These are phyloP conservation scores for Quercus tomentella DNA, from an alignment of 331 rosid species.

Conservation along the genomic window DNA sequence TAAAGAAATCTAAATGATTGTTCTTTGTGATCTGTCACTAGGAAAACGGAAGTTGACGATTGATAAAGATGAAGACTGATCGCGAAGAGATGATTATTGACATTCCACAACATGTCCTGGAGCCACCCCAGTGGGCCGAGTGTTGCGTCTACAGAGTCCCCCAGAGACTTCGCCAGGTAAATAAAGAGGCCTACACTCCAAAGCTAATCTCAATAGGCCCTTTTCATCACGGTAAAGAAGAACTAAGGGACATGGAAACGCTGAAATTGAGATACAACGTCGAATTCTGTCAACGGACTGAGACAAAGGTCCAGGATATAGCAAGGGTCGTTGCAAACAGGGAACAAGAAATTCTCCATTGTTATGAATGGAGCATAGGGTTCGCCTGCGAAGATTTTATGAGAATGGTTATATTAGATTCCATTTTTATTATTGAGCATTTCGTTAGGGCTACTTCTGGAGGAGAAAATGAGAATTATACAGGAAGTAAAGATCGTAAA, in stretches of 20 bases:
- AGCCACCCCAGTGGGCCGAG: too few species aligned
- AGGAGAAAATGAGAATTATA: too few species aligned
- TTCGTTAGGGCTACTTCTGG: rapidly evolving
- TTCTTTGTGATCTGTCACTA: too few species aligned
- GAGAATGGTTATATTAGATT: too few species aligned
- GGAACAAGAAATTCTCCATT: rapidly evolving
- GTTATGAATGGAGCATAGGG: rapidly evolving
- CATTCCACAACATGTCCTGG: too few species aligned
- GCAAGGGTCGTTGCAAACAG: rapidly evolving
- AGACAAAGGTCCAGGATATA: rapidly evolving
- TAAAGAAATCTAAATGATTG: too few species aligned
- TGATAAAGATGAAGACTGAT: too few species aligned
- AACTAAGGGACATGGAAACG: slow-evolving; percentile 20
- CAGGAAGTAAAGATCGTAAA: too few species aligned
- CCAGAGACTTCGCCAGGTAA: slow-evolving; percentile 16
- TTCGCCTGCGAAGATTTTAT: rapidly evolving
- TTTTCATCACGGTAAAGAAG: slow-evolving; percentile 4
- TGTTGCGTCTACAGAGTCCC: slow-evolving; percentile 21
- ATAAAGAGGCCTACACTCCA: slow-evolving; percentile 20
- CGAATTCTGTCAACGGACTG: slow-evolving; percentile 8
- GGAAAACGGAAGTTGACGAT: too few species aligned
- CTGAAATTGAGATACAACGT: slow-evolving; percentile 17
- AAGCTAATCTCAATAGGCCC: slow-evolving; percentile 37
- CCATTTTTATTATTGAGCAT: too few species aligned
- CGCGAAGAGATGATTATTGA: background rate